Evolutionary conservation across 2,329 filamentous ascomycete species (phyloP).

Genomic region (Gnomoniopsis smithogilvyi): DNA sequence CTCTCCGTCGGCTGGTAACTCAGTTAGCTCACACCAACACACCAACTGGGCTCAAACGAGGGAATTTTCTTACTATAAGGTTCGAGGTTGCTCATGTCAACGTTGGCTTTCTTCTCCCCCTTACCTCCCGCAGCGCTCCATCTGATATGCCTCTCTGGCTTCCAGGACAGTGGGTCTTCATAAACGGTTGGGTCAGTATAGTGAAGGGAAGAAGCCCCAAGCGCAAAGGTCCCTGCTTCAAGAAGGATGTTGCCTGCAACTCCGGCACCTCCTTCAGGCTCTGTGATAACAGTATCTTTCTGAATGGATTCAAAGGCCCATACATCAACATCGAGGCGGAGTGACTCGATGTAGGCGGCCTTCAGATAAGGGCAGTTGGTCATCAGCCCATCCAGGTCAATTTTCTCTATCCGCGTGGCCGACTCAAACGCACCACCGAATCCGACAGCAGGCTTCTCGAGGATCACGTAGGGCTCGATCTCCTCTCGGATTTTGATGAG

Average conservation of each 20-base stretch:
- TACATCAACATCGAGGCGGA: constrained; percentile 35
- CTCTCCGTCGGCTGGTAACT: constrained; percentile 26
- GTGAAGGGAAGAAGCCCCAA: constrained; percentile 31
- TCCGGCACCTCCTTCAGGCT: constrained; percentile 21
- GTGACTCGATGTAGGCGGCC: constrained; percentile 37
- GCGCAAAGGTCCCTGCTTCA: constrained; percentile 32
- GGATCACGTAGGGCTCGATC: constrained; percentile 30
- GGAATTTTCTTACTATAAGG: constrained; percentile 31
- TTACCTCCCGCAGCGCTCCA: constrained; percentile 22
- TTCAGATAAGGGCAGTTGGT: constrained; percentile 35
- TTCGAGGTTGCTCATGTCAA: constrained; percentile 27
- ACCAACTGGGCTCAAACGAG: background rate
- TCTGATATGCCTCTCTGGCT: constrained; percentile 30
- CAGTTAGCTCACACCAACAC: background rate
- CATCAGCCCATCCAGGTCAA: constrained; percentile 35
- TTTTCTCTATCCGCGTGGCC: constrained; percentile 28
- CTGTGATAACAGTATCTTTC: constrained; percentile 31
- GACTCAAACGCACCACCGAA: constrained; percentile 35
- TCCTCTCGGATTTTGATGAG: constrained; percentile 36
- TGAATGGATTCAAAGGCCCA: constrained; percentile 29
- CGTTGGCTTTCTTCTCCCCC: constrained; percentile 21
- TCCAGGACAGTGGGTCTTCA: constrained; percentile 33
- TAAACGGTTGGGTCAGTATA: constrained; percentile 32
- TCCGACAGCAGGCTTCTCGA: constrained; percentile 32
- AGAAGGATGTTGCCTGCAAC: constrained; percentile 30